Evolutionary conservation across 257 asterid species (phyloP).

Genomic region (Salvia splendens): DNA sequence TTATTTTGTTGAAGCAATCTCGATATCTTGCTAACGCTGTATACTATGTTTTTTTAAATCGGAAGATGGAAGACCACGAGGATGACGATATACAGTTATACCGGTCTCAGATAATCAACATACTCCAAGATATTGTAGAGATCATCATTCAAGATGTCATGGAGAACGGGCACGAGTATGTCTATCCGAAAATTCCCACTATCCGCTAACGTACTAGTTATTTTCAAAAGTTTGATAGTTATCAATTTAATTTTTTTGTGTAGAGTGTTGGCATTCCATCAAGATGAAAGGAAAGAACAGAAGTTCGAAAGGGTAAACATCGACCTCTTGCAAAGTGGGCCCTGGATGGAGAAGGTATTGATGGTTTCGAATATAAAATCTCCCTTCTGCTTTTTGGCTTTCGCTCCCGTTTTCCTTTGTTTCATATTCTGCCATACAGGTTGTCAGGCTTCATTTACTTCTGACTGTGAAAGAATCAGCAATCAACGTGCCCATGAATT

Average conservation of each 20-base stretch:
- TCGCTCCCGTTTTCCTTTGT: constrained; percentile 1
- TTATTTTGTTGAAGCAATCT: constrained; percentile 22
- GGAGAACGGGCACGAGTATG: constrained; percentile 73
- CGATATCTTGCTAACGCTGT: constrained; percentile 19
- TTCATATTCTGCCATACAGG: constrained; percentile 47
- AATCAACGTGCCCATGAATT: constrained; percentile 83
- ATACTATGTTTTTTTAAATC: constrained; percentile 16
- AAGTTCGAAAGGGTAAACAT: constrained; percentile 70
- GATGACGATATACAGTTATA: constrained; percentile 41
- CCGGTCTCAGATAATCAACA: constrained; percentile 72
- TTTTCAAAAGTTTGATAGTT: constrained; percentile 32
- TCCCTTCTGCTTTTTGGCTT: constrained; percentile 15
- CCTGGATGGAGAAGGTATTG: constrained; percentile 95
- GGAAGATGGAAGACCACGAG: constrained; percentile 58
- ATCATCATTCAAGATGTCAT: constrained; percentile 89
- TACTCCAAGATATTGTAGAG: constrained; percentile 87
- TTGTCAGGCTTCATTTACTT: constrained; percentile 92
- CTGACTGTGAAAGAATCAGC: constrained; percentile 98
- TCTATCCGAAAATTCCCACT: constrained; percentile 25
- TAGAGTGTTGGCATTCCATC: constrained; percentile 54
- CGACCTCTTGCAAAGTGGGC: constrained; percentile 47
- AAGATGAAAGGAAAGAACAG: constrained; percentile 61
- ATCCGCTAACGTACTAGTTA: constrained; percentile 22
- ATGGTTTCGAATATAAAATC: constrained; percentile 9
- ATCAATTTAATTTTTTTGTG: constrained; percentile 28